Conservation (phyloP, 2,329 filamentous ascomycete species). For the Colletotrichum brevisporum region DNA sequence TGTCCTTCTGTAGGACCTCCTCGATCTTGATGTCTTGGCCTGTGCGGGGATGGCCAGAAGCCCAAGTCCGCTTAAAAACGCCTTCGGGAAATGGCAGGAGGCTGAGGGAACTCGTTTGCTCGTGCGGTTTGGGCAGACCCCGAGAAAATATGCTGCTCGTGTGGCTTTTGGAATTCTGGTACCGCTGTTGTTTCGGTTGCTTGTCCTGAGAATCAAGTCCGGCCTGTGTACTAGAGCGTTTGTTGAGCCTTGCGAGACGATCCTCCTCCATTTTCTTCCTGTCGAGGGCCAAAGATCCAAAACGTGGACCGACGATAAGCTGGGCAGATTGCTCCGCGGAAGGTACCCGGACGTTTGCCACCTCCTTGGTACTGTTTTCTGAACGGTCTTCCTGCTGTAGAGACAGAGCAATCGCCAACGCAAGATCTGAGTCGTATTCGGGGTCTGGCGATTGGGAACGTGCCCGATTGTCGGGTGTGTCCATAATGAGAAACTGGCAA, state of each 20-base stretch:
- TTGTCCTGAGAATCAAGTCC: conserved; percentile 35
- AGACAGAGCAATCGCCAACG: conserved; percentile 73
- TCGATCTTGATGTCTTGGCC: conserved; percentile 88
- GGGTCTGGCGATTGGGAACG: conserved; percentile 38
- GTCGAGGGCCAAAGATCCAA: conserved; percentile 71
- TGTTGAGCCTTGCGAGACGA: conserved; percentile 78
- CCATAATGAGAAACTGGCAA: conserved; percentile 10
- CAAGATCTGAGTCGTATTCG: conserved; percentile 72
- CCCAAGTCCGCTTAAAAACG: conserved; percentile 86
- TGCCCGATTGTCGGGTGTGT: background rate
- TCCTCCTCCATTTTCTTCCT: conserved; percentile 89
- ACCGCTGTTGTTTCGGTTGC: conserved; percentile 41
- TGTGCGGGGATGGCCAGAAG: conserved; percentile 70
- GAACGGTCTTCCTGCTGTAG: conserved; percentile 52
- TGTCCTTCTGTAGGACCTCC: conserved; percentile 82
- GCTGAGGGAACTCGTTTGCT: background rate
- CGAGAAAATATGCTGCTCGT: background rate
- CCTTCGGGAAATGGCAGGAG: conserved; percentile 68
- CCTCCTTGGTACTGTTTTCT: background rate
- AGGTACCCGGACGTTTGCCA: background rate
- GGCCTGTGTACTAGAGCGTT: conserved; percentile 55
- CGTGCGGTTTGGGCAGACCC: background rate
- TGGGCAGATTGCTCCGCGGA: background rate
- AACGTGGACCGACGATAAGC: conserved; percentile 35
- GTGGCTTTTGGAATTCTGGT: background rate